These are phyloP conservation scores for Starmerella geochares DNA, from an alignment of 805 yeast species.

Conservation along the genomic window DNA sequence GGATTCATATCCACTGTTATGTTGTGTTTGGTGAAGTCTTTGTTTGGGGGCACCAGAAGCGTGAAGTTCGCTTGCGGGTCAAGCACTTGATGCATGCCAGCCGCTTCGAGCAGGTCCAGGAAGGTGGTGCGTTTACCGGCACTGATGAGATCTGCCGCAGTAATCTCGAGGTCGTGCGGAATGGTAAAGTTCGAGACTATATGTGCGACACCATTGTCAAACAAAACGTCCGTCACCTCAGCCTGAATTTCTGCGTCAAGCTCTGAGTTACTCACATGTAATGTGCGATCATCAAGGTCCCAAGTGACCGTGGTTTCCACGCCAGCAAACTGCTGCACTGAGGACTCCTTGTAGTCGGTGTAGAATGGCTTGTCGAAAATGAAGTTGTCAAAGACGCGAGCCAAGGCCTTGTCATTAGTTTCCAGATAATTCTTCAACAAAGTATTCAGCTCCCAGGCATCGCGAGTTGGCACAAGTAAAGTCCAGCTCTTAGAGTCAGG, in stretches of 20 bases:
- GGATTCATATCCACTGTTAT: slow-evolving; percentile 37
- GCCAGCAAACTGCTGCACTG: slow-evolving; percentile 26
- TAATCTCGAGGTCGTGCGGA: slow-evolving; percentile 47
- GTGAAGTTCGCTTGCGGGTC: slow-evolving; percentile 41
- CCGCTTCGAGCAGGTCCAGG: slow-evolving; percentile 36
- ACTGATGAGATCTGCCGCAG: slow-evolving; percentile 45
- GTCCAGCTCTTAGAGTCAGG: slow-evolving; percentile 57
- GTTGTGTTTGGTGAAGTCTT: slow-evolving; percentile 45
- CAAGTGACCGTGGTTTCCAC: slow-evolving; percentile 15
- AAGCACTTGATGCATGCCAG: slow-evolving; percentile 32
- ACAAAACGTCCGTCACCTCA: slow-evolving; percentile 51
- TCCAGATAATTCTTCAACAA: slow-evolving; percentile 52
- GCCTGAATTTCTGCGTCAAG: slow-evolving; percentile 7
- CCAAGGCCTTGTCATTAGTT: slow-evolving; percentile 41
- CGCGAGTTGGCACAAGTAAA: slow-evolving; percentile 63
- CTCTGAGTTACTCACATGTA: slow-evolving; percentile 1
- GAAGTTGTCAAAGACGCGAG: slow-evolving; percentile 45
- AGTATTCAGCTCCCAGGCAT: slow-evolving; percentile 58
- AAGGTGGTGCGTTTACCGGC: slow-evolving; percentile 44
- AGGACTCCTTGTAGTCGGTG: slow-evolving; percentile 41
- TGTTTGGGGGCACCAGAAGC: slow-evolving; percentile 59
- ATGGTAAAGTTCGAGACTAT: slow-evolving; percentile 47
- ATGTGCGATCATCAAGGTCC: not conserved
- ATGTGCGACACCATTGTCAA: slow-evolving; percentile 77
- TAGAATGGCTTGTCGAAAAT: slow-evolving; percentile 58